Percentiles rank a stretch among this genome's conserved stretches.
Conservation (phyloP, 345 rosid genomes). For the Rhodomyrtus tomentosa region DNA sequence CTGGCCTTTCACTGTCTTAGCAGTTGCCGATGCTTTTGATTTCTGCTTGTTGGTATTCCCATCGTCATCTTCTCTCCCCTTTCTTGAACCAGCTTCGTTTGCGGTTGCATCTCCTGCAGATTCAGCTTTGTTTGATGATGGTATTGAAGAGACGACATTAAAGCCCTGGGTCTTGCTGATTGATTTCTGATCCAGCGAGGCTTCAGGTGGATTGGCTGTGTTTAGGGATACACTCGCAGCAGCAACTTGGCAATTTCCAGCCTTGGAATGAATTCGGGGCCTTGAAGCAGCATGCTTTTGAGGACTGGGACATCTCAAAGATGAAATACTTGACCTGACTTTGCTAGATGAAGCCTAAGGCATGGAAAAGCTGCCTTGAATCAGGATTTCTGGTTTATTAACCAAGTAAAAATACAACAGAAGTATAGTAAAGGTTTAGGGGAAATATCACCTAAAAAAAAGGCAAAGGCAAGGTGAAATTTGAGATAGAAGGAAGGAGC, state of each 20-base stretch:
- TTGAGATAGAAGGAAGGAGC: background rate
- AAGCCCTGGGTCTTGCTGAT: background rate
- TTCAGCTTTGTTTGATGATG: background rate
- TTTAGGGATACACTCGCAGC: background rate
- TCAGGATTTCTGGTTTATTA: background rate
- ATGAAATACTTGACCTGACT: slow-evolving; percentile 9
- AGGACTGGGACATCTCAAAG: slow-evolving; percentile 9
- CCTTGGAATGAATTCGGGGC: slow-evolving; percentile 11
- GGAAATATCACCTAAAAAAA: background rate
- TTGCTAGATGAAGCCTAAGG: slow-evolving; percentile 17
- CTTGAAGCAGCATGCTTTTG: slow-evolving; percentile 8
- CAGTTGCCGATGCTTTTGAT: background rate
- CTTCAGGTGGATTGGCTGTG: background rate
- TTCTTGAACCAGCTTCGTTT: background rate
- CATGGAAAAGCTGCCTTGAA: background rate
- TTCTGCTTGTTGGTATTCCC: background rate
- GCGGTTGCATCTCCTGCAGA: background rate
- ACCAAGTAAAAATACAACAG: background rate
- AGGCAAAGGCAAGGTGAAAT: background rate
- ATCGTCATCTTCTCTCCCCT: background rate
- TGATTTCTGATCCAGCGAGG: background rate
- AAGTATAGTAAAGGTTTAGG: background rate
- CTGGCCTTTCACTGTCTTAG: slow-evolving; percentile 6
- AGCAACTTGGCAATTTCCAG: slow-evolving; percentile 5
- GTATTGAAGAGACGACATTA: background rate